Base-by-base conservation (phyloP, 2,329 filamentous ascomycete genomes). In the Zymoseptoria brevis region DNA sequence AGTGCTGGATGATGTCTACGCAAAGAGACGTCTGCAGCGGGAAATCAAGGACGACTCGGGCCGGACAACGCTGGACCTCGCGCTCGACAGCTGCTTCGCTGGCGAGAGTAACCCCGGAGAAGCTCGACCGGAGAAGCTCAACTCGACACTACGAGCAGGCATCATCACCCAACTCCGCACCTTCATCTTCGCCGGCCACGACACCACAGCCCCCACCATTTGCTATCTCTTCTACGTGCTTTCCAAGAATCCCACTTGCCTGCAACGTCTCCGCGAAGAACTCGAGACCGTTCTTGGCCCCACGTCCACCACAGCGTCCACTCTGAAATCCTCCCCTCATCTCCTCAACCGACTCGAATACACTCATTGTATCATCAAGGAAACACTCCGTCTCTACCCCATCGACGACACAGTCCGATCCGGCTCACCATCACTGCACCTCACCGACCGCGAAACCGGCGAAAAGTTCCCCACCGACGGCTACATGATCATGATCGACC, bases 281-380 rank as follows among this genome's bases (percentile, higher is more conserved):
- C 79, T 82, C 62, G 77, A 81, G 35, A 26, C 19, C 1, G 70
- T 83, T 11, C 76, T 83, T 24, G 77, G 79, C 2, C 66, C 72
- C 1, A 1, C 22, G 16, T 48, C 57, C 9, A 48, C 13, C 13
- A 58, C 66, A 4, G 62, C 64, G 9, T 55, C 62, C 4, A 67
- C 71, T 11, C 74, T 83, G 51, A 68, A 72, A 35, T 60, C 70
- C 1, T 70, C 79, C n/a, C 77, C 80, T 0, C 67, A 74, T 19
- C 69, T 79, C 9, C 72, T 83, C 51, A 81, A 80, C 67, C 71
- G 76, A 45, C 74, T 84, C n/a, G 72, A 74, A 1, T 83, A 81
- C 65, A 81, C 80, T 3, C 70, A 67, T 7, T 80, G 79, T 30
- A 74, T 81, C 7, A 74, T 83, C 65, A 80, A 80, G 60, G 82